Evolutionary conservation across 2,329 filamentous ascomycete species (phyloP).

Genomic region (Colletotrichum gigasporum): DNA sequence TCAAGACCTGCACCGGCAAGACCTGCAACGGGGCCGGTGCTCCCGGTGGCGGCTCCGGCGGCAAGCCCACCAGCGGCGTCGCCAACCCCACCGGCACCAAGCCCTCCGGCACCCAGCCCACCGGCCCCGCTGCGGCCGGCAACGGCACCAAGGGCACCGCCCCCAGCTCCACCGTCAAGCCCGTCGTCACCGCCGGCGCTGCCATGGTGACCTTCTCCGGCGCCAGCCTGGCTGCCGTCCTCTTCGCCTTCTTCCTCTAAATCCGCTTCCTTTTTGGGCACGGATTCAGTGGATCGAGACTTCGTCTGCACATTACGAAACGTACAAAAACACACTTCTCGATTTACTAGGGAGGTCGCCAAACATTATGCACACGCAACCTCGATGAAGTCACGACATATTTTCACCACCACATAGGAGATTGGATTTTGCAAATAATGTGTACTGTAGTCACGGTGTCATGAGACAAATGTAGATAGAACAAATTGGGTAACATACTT

Average conservation of each 20-base stretch:
- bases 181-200: constrained; percentile 23
- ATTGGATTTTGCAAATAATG: constrained; percentile 12
- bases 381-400: constrained; percentile 3
- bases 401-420: neutral
- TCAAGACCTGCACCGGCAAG: constrained; percentile 9
- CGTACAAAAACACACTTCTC: neutral
- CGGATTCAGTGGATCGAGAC: too few species aligned
- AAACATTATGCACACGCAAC: neutral
- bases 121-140: neutral
- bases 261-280: neutral
- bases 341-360: neutral
- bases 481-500: too few species aligned
- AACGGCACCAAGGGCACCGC: constrained; percentile 11
- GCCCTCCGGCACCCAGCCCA: neutral
- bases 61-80: neutral
- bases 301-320: too few species aligned
- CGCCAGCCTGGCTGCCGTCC: constrained; percentile 8
- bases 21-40: neutral
- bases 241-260: constrained; percentile 25
- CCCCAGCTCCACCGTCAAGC: constrained; percentile 1
- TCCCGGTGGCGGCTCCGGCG: neutral
- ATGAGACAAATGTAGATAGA: too few species aligned
- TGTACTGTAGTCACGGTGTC: too few species aligned
- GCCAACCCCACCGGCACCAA: neutral
- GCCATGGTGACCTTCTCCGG: constrained; percentile 22